Evolutionary conservation across 306 rosid genomes (phyloP).

Genomic region (Alnus rubra): DNA sequence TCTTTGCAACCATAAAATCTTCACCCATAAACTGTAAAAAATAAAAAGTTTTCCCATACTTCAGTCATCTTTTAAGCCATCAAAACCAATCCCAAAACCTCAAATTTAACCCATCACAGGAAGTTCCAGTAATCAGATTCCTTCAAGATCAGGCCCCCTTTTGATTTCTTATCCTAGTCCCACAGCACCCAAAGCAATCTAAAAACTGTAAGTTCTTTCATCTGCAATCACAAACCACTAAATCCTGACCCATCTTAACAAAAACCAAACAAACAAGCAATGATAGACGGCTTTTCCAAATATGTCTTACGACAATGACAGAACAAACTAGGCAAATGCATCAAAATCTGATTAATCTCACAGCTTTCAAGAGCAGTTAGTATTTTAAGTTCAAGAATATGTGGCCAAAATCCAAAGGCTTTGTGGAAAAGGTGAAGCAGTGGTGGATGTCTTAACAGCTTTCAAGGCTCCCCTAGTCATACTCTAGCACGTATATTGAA

Average conservation of each 20-base stretch:
- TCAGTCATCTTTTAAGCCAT: not conserved
- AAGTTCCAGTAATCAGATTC: not conserved
- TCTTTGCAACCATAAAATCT: too few species aligned
- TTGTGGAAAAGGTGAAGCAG: too few species aligned
- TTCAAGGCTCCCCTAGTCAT: too few species aligned
- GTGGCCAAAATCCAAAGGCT: too few species aligned
- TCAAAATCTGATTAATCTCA: too few species aligned
- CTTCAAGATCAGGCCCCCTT: not conserved
- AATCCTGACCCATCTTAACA: not conserved
- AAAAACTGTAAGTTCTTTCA: not conserved
- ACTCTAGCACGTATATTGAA: too few species aligned
- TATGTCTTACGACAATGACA: too few species aligned
- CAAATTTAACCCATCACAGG: not conserved
- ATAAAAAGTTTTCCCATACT: not conserved
- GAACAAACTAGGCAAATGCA: too few species aligned
- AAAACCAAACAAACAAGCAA: not conserved
- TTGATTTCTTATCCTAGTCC: not conserved
- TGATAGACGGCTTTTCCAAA: not conserved
- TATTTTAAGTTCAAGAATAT: too few species aligned
- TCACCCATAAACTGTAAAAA: not conserved
- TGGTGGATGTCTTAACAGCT: too few species aligned
- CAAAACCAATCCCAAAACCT: not conserved
- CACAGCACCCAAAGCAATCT: not conserved
- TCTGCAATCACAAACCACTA: not conserved
- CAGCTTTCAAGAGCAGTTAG: too few species aligned